Evolutionary conservation across 2,329 filamentous ascomycete genomes (phyloP).

Genomic region (Colletotrichum trifolii): DNA sequence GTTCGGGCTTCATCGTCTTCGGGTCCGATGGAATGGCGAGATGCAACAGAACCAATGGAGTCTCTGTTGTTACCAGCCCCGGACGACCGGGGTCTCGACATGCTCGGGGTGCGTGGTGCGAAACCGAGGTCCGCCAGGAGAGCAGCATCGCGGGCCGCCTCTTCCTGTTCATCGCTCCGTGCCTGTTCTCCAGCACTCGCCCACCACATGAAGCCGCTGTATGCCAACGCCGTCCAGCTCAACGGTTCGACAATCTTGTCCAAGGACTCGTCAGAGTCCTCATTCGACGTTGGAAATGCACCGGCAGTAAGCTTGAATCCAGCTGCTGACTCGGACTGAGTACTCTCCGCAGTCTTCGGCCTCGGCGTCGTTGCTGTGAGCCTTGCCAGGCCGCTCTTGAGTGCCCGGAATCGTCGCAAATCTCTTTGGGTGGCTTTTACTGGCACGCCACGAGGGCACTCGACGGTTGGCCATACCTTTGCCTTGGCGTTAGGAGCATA

Average conservation of each 20-base stretch:
- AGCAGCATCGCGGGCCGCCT: constrained; percentile 63
- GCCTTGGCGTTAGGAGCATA: constrained; percentile 67
- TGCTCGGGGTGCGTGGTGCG: constrained; percentile 35
- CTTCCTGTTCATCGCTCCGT: constrained; percentile 69
- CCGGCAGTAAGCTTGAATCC: constrained; percentile 37
- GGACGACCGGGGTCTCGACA: constrained; percentile 44
- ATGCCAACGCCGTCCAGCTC: constrained; percentile 80
- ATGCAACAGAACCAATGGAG: constrained; percentile 57
- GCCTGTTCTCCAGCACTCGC: constrained; percentile 82
- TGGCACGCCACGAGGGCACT: constrained; percentile 70
- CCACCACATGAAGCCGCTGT: constrained; percentile 91
- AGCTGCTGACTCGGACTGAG: constrained; percentile 41
- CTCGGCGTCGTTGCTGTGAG: constrained; percentile 44
- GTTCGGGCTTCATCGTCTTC: constrained; percentile 58
- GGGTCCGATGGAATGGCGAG: constrained; percentile 37
- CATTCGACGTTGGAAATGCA: constrained; percentile 33
- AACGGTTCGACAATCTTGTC: constrained; percentile 71
- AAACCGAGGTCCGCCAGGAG: constrained; percentile 63
- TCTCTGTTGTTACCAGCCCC: constrained; percentile 50
- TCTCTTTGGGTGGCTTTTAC: constrained; percentile 93
- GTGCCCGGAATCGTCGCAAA: constrained; percentile 78
- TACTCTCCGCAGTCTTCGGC: constrained; percentile 39
- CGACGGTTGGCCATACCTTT: constrained; percentile 81
- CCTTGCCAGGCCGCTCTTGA: constrained; percentile 71
- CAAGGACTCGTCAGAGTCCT: constrained; percentile 59